Base-by-base conservation (phyloP, 257 asterid species). In the Echium plantagineum region DNA sequence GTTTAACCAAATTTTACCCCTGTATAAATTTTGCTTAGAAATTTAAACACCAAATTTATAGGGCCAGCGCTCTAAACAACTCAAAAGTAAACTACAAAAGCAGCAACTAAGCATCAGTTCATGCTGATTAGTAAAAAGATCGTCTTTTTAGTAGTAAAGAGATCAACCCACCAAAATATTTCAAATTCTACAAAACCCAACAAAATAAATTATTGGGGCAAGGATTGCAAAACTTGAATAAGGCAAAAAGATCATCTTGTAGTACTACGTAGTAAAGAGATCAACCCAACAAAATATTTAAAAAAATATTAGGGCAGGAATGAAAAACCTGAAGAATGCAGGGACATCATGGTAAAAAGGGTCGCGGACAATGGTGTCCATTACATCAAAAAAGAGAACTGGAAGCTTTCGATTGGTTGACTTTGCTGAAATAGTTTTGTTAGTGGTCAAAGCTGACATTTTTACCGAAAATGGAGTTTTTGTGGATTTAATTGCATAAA, bases 321-420 rank as follows among this genome's bases (percentile, higher is more conserved):
- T 28, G 21, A n/a, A 59, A 62, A 58, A 89, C 97, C 96, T 77
- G 76, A 90, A 85, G 72, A 87, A 90, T 30, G 82, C 81, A 13
- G 96, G 96, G 74, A 90, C 64, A 21, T 81, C 81, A 16, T 90
- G 83, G 76, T 87, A 90, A 70, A 90, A 90, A 9, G 98, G 96
- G 79, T 87, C 96, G 58, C 86, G 85, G 61, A 90, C 94, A 55
- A 90, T 60, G 9, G 98, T 90, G 67, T 87, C 95, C 91, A 90
- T 83, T 56, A 90, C 83, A 71, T 90, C 98, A 75, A 90, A 90
- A 42, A 90, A 82, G 64, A 90, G 76, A 52, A 90, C 60, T 16
- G 98, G 97, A 52, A 81, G 80, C 76, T 81, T 90, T 56, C 85
- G 64, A 6, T 15, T 21, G 55, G 38, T 19, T 38, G 47, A 15